Conservation (phyloP, 345 rosid genomes). For the Syzygium aqueum region DNA sequence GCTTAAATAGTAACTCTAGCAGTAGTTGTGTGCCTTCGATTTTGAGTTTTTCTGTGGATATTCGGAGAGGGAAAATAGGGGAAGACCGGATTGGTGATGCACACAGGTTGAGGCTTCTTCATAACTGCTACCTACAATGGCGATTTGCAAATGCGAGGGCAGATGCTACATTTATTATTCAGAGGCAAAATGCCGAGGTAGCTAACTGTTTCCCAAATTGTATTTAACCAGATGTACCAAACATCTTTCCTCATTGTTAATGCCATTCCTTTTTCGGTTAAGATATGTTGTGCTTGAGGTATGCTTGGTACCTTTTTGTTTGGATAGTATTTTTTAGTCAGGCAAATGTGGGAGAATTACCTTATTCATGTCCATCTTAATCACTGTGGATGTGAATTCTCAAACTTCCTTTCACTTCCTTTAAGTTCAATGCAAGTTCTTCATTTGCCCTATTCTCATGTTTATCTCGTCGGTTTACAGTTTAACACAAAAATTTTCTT, state of each 20-base stretch:
- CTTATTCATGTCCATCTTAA: not conserved
- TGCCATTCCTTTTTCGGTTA: not conserved
- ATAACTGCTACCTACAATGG: slow-evolving; percentile 78
- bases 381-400: not conserved
- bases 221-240: not conserved
- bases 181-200: slow-evolving; percentile 73
- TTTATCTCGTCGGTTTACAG: not conserved
- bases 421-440: not conserved
- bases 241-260: not conserved
- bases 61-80: slow-evolving; percentile 79
- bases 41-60: slow-evolving; percentile 78
- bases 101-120: slow-evolving; percentile 75
- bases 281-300: not conserved
- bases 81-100: slow-evolving; percentile 70
- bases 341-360: not conserved
- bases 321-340: not conserved
- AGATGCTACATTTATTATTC: slow-evolving; percentile 58
- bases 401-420: not conserved
- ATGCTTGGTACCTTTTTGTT: not conserved
- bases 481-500: not conserved
- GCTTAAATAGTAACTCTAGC: slow-evolving; percentile 22
- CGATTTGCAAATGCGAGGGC: slow-evolving; percentile 80
- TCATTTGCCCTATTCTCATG: not conserved
- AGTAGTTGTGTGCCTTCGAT: slow-evolving; percentile 54
- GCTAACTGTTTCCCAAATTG: not conserved